These are phyloP conservation scores for Strobilomyces confusus DNA, from an alignment of 768 basidiomycete species.

Conservation along the genomic window DNA sequence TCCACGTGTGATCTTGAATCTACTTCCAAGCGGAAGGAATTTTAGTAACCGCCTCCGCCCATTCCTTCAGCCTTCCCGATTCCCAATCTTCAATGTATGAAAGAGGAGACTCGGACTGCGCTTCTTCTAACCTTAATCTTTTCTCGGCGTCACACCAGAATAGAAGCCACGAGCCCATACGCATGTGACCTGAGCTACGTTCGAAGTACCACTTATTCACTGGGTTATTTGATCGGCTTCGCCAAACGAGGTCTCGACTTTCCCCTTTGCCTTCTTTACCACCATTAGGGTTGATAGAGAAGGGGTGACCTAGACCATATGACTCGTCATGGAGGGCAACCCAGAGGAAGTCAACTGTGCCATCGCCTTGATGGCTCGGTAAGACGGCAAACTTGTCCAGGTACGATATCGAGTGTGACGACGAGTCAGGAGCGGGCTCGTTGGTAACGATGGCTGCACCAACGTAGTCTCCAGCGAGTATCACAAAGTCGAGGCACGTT, in stretches of 20 bases:
- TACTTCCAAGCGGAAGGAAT: conserved; percentile 80
- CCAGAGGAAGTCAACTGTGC: conserved; percentile 99
- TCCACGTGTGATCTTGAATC: conserved; percentile 9
- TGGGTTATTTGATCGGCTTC: conserved; percentile 88
- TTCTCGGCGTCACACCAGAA: conserved; percentile 99
- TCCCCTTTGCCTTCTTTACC: conserved; percentile 86
- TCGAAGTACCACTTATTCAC: conserved; percentile 99
- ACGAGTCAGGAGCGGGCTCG: conserved; percentile 37
- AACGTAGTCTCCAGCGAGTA: conserved; percentile 92
- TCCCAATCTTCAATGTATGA: conserved; percentile 79
- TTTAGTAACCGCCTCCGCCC: conserved; percentile 63
- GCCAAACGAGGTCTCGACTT: conserved; percentile 95
- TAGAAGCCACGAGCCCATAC: conserved; percentile 83
- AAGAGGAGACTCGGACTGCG: conserved; percentile 57
- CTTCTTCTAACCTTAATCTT: conserved; percentile 65
- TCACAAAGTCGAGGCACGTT: conserved; percentile 79
- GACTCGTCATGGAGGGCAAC: conserved; percentile 98
- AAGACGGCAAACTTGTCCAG: conserved; percentile 98
- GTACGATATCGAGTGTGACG: conserved; percentile 65
- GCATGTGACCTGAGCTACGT: conserved; percentile 84
- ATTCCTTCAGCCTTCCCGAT: conserved; percentile 59
- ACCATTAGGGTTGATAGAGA: conserved; percentile 92
- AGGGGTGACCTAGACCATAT: conserved; percentile 90
- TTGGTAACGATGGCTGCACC: conserved; percentile 93
- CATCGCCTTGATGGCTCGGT: conserved; percentile 93